Percentiles rank a stretch among this genome's conserved stretches.
Evolutionary conservation across 1,284 basidiomycete genomes (phyloP).

Genomic region (Ceratobasidium sp.): DNA sequence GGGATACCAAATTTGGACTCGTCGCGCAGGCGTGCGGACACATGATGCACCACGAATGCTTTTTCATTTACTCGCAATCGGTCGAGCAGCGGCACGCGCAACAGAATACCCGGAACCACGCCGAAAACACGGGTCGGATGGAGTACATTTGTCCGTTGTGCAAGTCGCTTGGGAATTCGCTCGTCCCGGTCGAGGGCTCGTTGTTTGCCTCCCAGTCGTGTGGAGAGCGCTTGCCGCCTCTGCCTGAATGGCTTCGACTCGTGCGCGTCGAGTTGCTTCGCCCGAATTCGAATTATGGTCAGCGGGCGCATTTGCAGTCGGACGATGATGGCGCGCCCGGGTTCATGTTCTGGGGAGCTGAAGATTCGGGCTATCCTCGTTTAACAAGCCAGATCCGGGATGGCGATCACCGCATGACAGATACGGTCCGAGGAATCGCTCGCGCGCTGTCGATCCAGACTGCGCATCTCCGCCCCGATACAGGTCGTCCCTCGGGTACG

Average conservation of each 20-base stretch:
- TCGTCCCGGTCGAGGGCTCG: conserved; percentile 68
- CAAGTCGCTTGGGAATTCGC: conserved; percentile 94
- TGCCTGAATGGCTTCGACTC: conserved; percentile 81
- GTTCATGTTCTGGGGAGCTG: conserved; percentile 82
- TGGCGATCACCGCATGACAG: conserved; percentile 75
- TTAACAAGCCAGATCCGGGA: conserved; percentile 58
- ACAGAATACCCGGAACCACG: conserved; percentile 93
- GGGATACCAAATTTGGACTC: conserved; percentile 77
- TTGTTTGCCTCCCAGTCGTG: conserved; percentile 34
- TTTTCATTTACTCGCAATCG: conserved; percentile 87
- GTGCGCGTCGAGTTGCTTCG: conserved; percentile 82
- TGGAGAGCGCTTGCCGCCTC: conserved; percentile 50
- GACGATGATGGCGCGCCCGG: conserved; percentile 78
- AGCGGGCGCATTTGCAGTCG: conserved; percentile 64
- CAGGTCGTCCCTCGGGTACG: conserved; percentile 73
- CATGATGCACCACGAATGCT: conserved; percentile 97
- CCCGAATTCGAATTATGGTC: conserved; percentile 56
- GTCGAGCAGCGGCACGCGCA: conserved; percentile 87
- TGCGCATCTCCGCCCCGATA: conserved; percentile 72
- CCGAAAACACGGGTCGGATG: conserved; percentile 88
- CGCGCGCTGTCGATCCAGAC: conserved; percentile 76
- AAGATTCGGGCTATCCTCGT: conserved; percentile 69
- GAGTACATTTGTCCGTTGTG: conserved; percentile 99
- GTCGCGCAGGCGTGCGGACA: conserved; percentile 93
- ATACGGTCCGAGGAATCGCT: conserved; percentile 72